Percentiles rank a stretch among this genome's conserved stretches.
Conservation (phyloP, 192 early-diverging fungal species). For the Coemansia sp. region DNA sequence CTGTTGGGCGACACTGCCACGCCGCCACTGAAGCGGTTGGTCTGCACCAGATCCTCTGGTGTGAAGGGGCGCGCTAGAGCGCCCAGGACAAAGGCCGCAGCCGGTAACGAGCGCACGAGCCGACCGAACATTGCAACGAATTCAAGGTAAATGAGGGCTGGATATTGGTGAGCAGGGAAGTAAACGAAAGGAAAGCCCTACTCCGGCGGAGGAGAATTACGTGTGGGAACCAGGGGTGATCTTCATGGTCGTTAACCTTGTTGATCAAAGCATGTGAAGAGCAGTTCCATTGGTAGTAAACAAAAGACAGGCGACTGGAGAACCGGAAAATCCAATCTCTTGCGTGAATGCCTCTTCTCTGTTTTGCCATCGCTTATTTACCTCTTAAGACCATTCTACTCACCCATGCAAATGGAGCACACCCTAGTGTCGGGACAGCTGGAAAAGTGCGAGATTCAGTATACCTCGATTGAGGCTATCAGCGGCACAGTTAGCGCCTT, state of each 20-base stretch:
- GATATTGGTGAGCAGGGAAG: background rate
- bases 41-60: slow-evolving; percentile 62
- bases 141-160: background rate
- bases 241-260: background rate
- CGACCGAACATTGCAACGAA: background rate
- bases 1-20: slow-evolving; percentile 57
- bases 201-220: background rate
- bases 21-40: slow-evolving; percentile 56
- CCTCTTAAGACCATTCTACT: background rate
- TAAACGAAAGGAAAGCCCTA: too few species aligned
- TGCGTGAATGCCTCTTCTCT: background rate
- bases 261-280: slow-evolving; percentile 1
- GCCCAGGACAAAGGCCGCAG: slow-evolving; percentile 18
- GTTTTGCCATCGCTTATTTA: background rate
- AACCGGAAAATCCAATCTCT: too few species aligned
- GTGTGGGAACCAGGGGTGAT: background rate
- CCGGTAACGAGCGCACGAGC: slow-evolving; percentile 19
- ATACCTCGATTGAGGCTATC: slow-evolving; percentile 49
- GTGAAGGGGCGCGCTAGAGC: slow-evolving; percentile 48
- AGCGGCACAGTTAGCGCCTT: slow-evolving; percentile 39
- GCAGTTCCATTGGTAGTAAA: too few species aligned
- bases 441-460: slow-evolving; percentile 25
- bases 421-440: slow-evolving; percentile 24
- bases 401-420: slow-evolving; percentile 33
- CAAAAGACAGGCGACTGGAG: too few species aligned